Evolutionary conservation across 129 eudicot species (phyloP).

Genomic region (Flaveria brownii): DNA sequence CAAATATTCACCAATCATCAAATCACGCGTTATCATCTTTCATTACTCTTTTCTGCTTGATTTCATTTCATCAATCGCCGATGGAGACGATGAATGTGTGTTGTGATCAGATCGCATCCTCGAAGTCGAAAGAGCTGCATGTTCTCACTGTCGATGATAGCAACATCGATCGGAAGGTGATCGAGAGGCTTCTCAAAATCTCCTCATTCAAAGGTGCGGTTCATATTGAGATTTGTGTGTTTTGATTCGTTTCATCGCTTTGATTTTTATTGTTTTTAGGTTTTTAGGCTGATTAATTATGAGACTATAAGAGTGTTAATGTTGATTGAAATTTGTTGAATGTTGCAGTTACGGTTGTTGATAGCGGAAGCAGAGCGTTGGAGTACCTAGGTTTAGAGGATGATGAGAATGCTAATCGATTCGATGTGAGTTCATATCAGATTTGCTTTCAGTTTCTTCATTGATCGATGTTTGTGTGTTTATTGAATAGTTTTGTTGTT

Average conservation of each 20-base stretch:
- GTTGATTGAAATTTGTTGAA: not conserved
- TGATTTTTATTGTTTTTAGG: not conserved
- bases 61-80: conserved; percentile 7
- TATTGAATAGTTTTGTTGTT: not conserved
- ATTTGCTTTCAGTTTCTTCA: not conserved
- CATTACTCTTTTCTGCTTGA: not conserved
- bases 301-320: not conserved
- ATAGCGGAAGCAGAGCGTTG: conserved; percentile 85
- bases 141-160: conserved; percentile 96
- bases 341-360: conserved; percentile 83
- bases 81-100: conserved; percentile 22
- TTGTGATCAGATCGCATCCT: conserved; percentile 13
- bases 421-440: conserved; percentile 42
- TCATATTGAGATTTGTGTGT: not conserved
- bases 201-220: conserved; percentile 81
- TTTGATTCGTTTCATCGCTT: not conserved
- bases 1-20: not conserved
- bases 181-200: conserved; percentile 71
- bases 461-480: not conserved
- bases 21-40: too few species aligned
- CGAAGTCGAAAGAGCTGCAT: conserved; percentile 46
- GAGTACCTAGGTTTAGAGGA: conserved; percentile 82
- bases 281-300: too few species aligned
- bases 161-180: conserved; percentile 76
- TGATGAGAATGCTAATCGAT: conserved; percentile 44